phyloP scores from a whole-genome alignment of 805 yeast genomes.

The Scheffersomyces stipitis region DNA sequence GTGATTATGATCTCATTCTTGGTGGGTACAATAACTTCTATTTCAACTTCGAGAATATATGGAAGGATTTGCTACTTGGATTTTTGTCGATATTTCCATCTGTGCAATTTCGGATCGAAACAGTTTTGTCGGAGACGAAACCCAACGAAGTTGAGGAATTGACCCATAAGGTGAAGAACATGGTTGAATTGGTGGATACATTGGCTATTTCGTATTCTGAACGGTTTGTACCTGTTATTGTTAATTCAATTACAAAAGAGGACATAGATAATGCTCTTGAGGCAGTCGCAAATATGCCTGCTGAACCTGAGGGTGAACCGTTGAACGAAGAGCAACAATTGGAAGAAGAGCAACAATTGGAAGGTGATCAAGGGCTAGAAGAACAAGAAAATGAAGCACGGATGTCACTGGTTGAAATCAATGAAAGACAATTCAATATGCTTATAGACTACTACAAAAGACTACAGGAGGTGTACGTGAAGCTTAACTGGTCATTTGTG shows the following conservation, averaged over 20 bases:
- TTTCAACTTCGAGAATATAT: conserved; percentile 12
- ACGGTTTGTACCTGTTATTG: conserved; percentile 2
- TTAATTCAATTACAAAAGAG: too few relatives aligned
- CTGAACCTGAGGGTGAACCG: too few relatives aligned
- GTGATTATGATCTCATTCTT: conserved; percentile 23
- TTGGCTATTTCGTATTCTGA: conserved; percentile 9
- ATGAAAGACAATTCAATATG: not conserved
- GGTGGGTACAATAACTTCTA: conserved; percentile 3
- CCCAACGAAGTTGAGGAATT: conserved; percentile 16
- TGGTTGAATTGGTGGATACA: conserved; percentile 6
- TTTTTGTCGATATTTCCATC: conserved; percentile 17
- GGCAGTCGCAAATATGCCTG: too few relatives aligned
- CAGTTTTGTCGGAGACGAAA: conserved; percentile 16
- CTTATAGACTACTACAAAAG: too few relatives aligned
- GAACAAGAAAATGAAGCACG: too few relatives aligned
- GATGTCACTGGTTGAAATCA: not conserved
- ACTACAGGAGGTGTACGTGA: not conserved
- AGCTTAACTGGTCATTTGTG: not conserved
- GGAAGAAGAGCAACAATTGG: too few relatives aligned
- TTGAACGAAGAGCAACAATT: too few relatives aligned
- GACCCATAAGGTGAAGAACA: conserved; percentile 4
- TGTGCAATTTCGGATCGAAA: conserved; percentile 8
- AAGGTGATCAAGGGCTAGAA: too few relatives aligned
- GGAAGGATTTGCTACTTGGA: conserved; percentile 18
- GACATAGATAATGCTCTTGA: too few relatives aligned